phyloP scores from a whole-genome alignment of 768 basidiomycete genomes.

The Royoungia palumana region DNA sequence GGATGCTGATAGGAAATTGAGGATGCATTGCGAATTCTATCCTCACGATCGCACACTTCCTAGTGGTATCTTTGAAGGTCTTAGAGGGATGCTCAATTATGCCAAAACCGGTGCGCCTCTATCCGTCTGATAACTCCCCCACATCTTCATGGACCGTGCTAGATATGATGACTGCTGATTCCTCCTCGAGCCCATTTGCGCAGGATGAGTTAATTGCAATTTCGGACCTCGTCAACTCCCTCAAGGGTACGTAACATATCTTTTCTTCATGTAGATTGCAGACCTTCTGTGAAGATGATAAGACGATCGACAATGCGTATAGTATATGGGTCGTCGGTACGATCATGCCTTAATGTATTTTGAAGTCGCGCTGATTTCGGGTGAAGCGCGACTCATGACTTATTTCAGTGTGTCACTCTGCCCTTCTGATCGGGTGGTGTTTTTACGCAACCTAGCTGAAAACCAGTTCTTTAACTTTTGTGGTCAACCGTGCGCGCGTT shows the following conservation, averaged over 20 bases:
- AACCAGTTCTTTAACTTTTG: constrained; percentile 13
- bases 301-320: neutral
- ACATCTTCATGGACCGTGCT: neutral
- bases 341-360: neutral
- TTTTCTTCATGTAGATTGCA: neutral
- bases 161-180: constrained; percentile 18
- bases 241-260: constrained; percentile 2
- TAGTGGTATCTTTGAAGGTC: constrained; percentile 1
- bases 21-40: constrained; percentile 19
- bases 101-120: constrained; percentile 7
- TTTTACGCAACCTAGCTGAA: constrained; percentile 4
- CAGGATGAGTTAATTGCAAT: constrained; percentile 13
- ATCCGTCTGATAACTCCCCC: neutral
- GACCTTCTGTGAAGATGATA: constrained; percentile 1
- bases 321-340: constrained; percentile 16
- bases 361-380: neutral
- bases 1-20: constrained; percentile 1
- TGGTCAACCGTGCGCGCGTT: constrained; percentile 10
- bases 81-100: constrained; percentile 17
- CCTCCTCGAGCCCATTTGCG: constrained; percentile 14
- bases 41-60: constrained; percentile 5
- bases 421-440: neutral
- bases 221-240: constrained; percentile 12
- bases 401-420: constrained; percentile 4
- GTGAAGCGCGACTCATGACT: constrained; percentile 11